Evolutionary conservation across 2,329 filamentous ascomycete genomes (phyloP).

Genomic region (Pestalotiopsis fici): DNA sequence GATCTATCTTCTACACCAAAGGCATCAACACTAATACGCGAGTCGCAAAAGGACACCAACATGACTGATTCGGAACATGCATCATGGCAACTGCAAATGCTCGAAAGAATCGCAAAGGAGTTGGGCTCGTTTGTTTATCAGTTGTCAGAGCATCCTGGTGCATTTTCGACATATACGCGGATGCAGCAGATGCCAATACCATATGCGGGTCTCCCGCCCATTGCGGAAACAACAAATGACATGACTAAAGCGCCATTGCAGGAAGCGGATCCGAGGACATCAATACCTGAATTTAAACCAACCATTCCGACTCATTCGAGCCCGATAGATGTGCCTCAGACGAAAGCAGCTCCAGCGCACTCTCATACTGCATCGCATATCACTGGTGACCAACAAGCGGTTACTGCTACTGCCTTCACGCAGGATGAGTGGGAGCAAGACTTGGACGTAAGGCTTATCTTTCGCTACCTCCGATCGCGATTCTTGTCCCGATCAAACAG

Average conservation of each 20-base stretch:
- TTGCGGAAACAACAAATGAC: conserved; percentile 51
- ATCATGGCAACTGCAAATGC: conserved; percentile 74
- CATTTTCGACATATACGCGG: conserved; percentile 79
- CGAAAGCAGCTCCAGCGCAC: conserved; percentile 12
- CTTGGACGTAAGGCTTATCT: conserved; percentile 87
- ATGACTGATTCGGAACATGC: conserved; percentile 38
- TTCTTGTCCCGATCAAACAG: conserved; percentile 59
- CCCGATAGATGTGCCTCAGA: conserved; percentile 7
- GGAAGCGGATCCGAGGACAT: conserved; percentile 54
- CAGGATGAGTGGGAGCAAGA: conserved; percentile 93
- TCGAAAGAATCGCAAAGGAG: conserved; percentile 85
- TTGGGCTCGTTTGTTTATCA: conserved; percentile 82
- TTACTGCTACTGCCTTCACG: conserved; percentile 41
- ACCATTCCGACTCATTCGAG: conserved; percentile 42
- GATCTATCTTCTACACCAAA: conserved; percentile 49
- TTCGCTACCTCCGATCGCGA: conserved; percentile 79
- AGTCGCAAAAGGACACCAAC: conserved; percentile 23
- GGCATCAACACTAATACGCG: conserved; percentile 35
- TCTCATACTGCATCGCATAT: conserved; percentile 15
- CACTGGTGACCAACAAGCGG: conserved; percentile 15
- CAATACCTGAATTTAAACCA: conserved; percentile 49
- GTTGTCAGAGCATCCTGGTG: conserved; percentile 82
- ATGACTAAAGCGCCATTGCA: conserved; percentile 24
- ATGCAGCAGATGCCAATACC: conserved; percentile 66
- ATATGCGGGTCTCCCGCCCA: conserved; percentile 76